phyloP scores from a whole-genome alignment of 192 early-diverging fungal species.

The Powellomyces hirtus region DNA sequence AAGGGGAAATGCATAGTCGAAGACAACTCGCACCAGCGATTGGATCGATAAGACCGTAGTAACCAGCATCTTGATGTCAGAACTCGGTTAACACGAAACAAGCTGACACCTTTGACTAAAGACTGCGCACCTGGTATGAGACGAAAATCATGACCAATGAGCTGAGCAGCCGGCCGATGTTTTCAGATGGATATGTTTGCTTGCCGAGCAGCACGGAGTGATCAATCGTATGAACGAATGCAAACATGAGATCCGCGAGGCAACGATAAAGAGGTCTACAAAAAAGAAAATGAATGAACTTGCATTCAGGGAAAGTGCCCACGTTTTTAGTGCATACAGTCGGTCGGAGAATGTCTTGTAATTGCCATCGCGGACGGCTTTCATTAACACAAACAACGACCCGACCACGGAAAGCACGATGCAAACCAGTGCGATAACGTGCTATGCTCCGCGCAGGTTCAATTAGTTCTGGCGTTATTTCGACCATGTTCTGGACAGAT shows the following conservation, averaged over 20 bases:
- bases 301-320: not conserved
- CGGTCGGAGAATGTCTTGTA: constrained; percentile 12
- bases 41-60: constrained; percentile 7
- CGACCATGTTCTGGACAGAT: not conserved
- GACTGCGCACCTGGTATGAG: constrained; percentile 3
- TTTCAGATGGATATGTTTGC: not conserved
- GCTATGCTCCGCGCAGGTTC: no score
- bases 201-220: not conserved
- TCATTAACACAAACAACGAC: not conserved
- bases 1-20: not conserved
- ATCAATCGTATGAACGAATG: constrained; percentile 2
- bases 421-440: constrained; percentile 6
- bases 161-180: not conserved
- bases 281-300: not conserved
- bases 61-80: constrained; percentile 8
- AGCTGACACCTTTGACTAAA: no score
- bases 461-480: no score
- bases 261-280: constrained; percentile 10
- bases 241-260: constrained; percentile 12
- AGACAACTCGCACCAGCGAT: not conserved
- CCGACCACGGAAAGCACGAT: not conserved
- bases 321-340: not conserved
- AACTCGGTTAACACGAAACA: no score
- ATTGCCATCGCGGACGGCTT: not conserved
- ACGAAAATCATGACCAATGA: not conserved